Conservation (phyloP, 352 stramenopile species). For the Plasmopara halstedii region DNA sequence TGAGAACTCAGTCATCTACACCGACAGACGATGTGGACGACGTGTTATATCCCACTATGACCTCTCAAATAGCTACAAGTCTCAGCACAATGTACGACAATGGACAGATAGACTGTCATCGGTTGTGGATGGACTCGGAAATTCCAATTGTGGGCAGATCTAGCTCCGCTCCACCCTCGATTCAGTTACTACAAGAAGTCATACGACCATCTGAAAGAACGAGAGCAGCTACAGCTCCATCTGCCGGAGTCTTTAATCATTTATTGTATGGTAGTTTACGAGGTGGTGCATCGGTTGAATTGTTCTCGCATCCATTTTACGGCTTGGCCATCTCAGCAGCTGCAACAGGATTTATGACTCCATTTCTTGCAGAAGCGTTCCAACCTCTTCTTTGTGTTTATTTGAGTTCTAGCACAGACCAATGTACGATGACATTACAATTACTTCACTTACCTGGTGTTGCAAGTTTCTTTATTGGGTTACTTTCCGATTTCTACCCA, state of each 20-base stretch:
- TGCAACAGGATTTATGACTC: slow-evolving; percentile 53
- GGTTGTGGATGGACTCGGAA: slow-evolving; percentile 34
- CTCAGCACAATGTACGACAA: slow-evolving; percentile 5
- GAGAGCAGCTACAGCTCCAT: slow-evolving; percentile 40
- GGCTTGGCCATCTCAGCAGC: slow-evolving; percentile 51
- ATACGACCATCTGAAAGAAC: slow-evolving; percentile 26
- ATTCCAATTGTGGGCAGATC: slow-evolving; percentile 47
- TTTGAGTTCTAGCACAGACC: slow-evolving; percentile 35
- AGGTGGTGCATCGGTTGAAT: slow-evolving; percentile 37
- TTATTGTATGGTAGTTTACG: slow-evolving; percentile 64
- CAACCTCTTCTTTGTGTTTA: slow-evolving; percentile 58
- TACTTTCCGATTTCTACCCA: slow-evolving; percentile 75
- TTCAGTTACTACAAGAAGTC: slow-evolving; percentile 58
- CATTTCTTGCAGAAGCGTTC: slow-evolving; percentile 54
- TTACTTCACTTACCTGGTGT: slow-evolving; percentile 54
- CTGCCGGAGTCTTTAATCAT: slow-evolving; percentile 59
- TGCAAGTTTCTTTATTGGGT: slow-evolving; percentile 64
- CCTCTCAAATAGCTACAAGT: slow-evolving; percentile 6
- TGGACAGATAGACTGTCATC: slow-evolving; percentile 45
- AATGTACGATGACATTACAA: slow-evolving; percentile 37
- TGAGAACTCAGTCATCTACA: slow-evolving; percentile 19
- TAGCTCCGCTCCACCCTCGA: slow-evolving; percentile 55
- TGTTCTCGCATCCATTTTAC: slow-evolving; percentile 56
- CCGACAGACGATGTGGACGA: slow-evolving; percentile 23
- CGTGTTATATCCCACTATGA: slow-evolving; percentile 8